phyloP scores from a whole-genome alignment of 768 basidiomycete genomes.

The Lanmaoa pseudosensibilis region DNA sequence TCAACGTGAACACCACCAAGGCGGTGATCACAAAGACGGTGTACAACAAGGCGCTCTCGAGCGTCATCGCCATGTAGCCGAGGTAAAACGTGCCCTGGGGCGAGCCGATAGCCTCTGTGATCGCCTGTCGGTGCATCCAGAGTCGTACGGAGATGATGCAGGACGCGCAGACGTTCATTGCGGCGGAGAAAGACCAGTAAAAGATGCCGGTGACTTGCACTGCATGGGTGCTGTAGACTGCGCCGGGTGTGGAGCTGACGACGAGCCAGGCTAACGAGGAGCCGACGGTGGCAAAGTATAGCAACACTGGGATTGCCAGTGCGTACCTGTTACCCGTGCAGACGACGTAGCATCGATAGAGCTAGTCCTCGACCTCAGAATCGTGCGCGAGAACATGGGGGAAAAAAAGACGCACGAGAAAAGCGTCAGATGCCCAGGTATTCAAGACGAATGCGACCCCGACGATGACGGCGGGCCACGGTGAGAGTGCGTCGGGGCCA shows the following conservation, averaged over 20 bases:
- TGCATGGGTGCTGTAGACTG: conserved; percentile 14
- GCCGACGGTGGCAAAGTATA: conserved; percentile 21
- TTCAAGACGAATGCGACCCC: conserved; percentile 17
- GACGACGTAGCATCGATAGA: conserved; percentile 27
- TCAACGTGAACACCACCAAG: conserved; percentile 14
- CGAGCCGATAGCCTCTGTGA: conserved; percentile 9
- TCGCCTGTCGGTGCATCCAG: conserved; percentile 18
- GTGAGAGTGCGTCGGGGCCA: conserved; percentile 10
- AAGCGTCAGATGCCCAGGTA: conserved; percentile 24
- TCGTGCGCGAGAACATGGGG: not conserved
- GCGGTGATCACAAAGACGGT: conserved; percentile 11
- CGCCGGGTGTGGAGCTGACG: conserved; percentile 12
- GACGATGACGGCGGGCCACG: conserved; percentile 18
- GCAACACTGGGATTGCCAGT: not conserved
- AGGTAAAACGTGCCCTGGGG: conserved; percentile 22
- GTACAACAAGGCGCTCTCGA: conserved; percentile 25
- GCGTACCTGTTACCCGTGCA: conserved; percentile 9
- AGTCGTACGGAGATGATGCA: conserved; percentile 15
- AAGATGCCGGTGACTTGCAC: conserved; percentile 16
- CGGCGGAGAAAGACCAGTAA: conserved; percentile 18
- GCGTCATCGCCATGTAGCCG: conserved; percentile 26
- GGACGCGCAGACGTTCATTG: conserved; percentile 18
- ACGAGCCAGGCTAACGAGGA: conserved; percentile 20
- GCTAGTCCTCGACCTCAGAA: not conserved
- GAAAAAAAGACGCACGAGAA: conserved; percentile 16